These are phyloP conservation scores for Leucoagaricus sp. DNA, from an alignment of 1,284 basidiomycete genomes.

Conservation along the genomic window DNA sequence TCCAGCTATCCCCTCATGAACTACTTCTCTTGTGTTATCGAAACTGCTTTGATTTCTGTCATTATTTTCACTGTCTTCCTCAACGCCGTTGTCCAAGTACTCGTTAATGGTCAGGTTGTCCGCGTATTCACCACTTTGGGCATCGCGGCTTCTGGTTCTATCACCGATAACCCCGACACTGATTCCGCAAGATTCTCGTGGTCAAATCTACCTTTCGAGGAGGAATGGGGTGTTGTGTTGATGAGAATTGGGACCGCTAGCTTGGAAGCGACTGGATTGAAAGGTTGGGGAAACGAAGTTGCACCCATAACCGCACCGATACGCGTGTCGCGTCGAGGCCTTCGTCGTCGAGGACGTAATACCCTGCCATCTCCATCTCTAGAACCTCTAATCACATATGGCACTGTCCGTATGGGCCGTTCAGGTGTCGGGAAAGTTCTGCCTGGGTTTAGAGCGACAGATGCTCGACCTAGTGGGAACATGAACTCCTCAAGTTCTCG, in stretches of 20 bases:
- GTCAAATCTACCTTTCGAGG: conserved; percentile 48
- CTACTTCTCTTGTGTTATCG: conserved; percentile 70
- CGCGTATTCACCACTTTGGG: conserved; percentile 38
- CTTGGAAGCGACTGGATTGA: conserved; percentile 68
- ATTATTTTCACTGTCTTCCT: conserved; percentile 58
- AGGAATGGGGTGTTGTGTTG: conserved; percentile 72
- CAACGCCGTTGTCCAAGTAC: conserved; percentile 63
- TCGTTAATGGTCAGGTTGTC: conserved; percentile 50
- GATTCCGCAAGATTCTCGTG: conserved; percentile 12
- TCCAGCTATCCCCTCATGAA: conserved; percentile 64
- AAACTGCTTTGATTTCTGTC: conserved; percentile 56
- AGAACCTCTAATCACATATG: conserved; percentile 17
- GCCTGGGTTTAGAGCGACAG: conserved; percentile 14
- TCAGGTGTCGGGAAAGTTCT: conserved; percentile 34
- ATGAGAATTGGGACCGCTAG: conserved; percentile 72
- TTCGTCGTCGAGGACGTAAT: conserved; percentile 1
- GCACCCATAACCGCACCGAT: conserved; percentile 45
- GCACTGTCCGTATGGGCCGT: conserved; percentile 38
- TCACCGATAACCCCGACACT: conserved; percentile 16
- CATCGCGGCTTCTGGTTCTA: conserved; percentile 16
- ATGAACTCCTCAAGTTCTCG: too few species aligned
- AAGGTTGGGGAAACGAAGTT: conserved; percentile 75
- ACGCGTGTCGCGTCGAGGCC: conserved; percentile 1
- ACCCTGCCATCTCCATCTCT: not conserved
- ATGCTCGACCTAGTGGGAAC: not conserved